Evolutionary conservation across 2,329 filamentous ascomycete genomes (phyloP).

Genomic region (Ophiostoma perfectum): DNA sequence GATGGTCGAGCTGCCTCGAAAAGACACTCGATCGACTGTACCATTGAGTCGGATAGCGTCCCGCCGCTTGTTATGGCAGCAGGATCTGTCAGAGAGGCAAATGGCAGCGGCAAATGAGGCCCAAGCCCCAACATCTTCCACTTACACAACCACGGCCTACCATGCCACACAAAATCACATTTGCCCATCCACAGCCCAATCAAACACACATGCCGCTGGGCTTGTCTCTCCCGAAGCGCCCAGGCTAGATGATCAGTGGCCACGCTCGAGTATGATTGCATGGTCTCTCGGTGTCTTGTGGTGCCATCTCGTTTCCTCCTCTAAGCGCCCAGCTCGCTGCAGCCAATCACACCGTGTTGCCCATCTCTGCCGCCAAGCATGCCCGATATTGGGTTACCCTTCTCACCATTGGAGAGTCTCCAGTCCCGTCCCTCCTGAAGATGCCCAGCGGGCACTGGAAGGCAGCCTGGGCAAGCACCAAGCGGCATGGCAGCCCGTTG

Average conservation of each 20-base stretch:
- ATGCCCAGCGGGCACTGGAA: not conserved
- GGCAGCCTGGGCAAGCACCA: not conserved
- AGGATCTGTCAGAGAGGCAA: too few relatives aligned
- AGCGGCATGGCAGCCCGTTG: constrained; percentile 7
- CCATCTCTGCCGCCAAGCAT: constrained; percentile 20
- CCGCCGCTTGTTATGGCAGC: too few relatives aligned
- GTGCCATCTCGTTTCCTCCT: not conserved
- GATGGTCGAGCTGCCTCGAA: too few relatives aligned
- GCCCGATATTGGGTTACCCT: constrained; percentile 6
- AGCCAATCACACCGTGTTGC: constrained; percentile 21
- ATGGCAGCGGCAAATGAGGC: too few relatives aligned
- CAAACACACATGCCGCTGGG: not conserved
- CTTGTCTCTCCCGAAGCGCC: constrained; percentile 7
- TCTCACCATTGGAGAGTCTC: not conserved
- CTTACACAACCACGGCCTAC: too few relatives aligned
- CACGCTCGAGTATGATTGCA: not conserved
- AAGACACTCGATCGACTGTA: too few relatives aligned
- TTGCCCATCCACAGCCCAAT: not conserved
- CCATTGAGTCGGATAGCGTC: too few relatives aligned
- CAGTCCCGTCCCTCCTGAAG: not conserved
- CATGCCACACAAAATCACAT: too few relatives aligned
- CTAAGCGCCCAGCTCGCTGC: constrained; percentile 24
- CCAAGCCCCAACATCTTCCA: too few relatives aligned
- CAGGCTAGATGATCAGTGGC: constrained; percentile 8
- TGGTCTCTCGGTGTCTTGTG: not conserved